Base-by-base conservation (phyloP, 345 rosid species). In the Acer negundo region DNA sequence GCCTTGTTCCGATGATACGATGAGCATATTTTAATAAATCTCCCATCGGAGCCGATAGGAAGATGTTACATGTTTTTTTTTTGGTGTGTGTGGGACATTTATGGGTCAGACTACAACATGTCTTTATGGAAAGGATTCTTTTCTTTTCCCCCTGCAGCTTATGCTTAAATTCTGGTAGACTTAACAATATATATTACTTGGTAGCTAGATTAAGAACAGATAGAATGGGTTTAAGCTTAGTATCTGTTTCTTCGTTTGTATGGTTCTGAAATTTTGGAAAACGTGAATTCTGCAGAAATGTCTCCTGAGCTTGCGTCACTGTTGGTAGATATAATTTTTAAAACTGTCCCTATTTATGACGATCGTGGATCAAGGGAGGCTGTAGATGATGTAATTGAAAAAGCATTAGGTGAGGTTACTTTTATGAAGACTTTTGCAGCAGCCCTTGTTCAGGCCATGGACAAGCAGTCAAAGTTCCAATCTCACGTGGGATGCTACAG, bases 371-470 rank as follows among this genome's bases (percentile, higher is more conserved):
- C 97, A n/a, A 90, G 92, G 83, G 87, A 78, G 79, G 98, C 97
- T 56, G 97, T 96, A 17, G 98, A 94, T 79, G 87, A 88, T 38
- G 71, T 92, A 79, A 87, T 94, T 81, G 85, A 81, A 49, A 94
- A 87, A 73, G 79, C 81, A 66, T 80, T 96, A 53, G 80, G 78
- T 26, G 89, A 88, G 79, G 82, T 85, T 65, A 66, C 79, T 6
- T 96, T 96, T 81, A 96, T 94, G 97, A 94, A 91, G 86, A 80
- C 77, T 62, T 96, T 92, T 85, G 99, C 97, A 0, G 92, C 92
- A 11, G 82, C 85, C 9, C 94, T 96, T 82, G 97, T 96, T 69
- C 97, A 92, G 86, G 79, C 80, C 66, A 92, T 91, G 97, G 99
- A 96, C 62, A 96, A 82, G 88, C 93, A 89, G 79, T 80, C 77